Evolutionary conservation across 257 asterid species (phyloP).

Genomic region (Solanum infundibuliforme): DNA sequence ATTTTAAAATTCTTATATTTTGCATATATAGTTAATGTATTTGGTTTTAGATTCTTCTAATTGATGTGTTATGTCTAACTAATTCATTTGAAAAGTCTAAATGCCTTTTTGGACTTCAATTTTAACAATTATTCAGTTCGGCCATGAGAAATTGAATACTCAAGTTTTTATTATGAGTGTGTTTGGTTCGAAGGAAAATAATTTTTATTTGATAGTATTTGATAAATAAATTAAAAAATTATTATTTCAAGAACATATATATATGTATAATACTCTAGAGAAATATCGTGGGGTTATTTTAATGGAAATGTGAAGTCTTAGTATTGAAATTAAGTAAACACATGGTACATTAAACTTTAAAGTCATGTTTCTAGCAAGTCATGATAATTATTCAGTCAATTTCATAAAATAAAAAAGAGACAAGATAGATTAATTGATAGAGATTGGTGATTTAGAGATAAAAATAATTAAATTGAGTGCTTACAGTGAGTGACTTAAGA

Average conservation of each 20-base stretch:
- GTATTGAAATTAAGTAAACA: neutral
- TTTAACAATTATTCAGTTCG: neutral
- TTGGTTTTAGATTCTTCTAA: slow-evolving; percentile 27
- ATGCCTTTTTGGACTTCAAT: neutral
- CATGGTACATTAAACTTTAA: neutral
- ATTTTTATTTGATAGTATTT: neutral
- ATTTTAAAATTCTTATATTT: neutral
- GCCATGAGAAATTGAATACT: neutral
- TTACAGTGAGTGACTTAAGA: neutral
- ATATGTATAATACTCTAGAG: neutral
- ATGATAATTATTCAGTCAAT: neutral
- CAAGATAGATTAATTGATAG: neutral
- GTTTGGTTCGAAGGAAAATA: neutral
- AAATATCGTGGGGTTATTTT: neutral
- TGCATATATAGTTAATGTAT: neutral
- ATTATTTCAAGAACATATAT: neutral
- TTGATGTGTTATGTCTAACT: neutral
- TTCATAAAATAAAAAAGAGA: neutral
- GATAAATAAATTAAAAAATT: neutral
- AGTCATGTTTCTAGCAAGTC: neutral
- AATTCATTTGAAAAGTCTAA: neutral
- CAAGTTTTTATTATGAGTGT: neutral
- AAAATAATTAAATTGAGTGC: neutral
- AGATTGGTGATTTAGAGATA: neutral
- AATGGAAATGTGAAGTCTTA: neutral